Conservation (phyloP, 345 rosid genomes). For the Eucalyptus tenuipes region DNA sequence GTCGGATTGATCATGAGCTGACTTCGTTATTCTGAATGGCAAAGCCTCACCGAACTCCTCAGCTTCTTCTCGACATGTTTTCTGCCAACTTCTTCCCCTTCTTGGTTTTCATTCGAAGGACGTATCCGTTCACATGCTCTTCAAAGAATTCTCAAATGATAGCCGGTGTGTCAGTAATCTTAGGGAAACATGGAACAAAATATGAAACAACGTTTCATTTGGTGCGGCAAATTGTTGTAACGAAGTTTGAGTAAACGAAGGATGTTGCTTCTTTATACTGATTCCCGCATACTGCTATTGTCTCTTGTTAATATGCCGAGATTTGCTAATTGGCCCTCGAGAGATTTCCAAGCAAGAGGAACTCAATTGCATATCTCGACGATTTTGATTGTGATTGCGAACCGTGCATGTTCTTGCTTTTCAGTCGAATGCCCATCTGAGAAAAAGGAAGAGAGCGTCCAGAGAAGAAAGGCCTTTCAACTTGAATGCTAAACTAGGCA, state of each 20-base stretch:
- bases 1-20: not conserved
- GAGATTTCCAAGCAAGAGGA: not conserved
- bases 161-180: not conserved
- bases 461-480: not conserved
- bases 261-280: accelerated
- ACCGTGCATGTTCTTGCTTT: not conserved
- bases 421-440: not conserved
- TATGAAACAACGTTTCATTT: not conserved
- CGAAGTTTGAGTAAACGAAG: accelerated
- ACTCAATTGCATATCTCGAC: not conserved
- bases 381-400: not conserved
- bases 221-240: not conserved
- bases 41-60: not conserved
- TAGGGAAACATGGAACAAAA: not conserved
- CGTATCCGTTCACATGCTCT: not conserved
- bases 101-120: not conserved
- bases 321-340: not conserved
- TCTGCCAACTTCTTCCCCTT: not conserved
- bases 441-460: not conserved
- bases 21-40: not conserved
- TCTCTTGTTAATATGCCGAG: not conserved
- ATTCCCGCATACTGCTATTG: accelerated
- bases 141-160: not conserved
- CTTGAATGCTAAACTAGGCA: not conserved
- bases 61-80: not conserved